Evolutionary conservation across 139 green algal genomes (phyloP).

Genomic region (Chlorella sorokiniana): DNA sequence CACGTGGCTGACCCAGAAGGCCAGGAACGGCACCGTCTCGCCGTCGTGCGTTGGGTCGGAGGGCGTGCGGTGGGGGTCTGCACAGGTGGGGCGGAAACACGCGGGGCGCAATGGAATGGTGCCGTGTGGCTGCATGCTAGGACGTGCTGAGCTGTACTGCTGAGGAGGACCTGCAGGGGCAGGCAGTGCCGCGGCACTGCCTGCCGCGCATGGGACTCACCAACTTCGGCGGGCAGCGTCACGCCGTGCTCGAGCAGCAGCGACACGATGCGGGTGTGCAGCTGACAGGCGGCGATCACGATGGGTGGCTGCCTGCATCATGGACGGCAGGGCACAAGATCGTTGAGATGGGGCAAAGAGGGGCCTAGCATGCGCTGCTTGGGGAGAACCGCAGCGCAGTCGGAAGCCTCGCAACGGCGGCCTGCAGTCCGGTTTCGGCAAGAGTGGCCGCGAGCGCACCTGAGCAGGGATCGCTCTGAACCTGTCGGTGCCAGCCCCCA

Average conservation of each 20-base stretch:
- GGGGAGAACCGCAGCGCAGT: background rate
- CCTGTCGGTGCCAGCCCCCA: too few species aligned
- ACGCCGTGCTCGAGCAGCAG: conserved; percentile 9
- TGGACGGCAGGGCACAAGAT: too few species aligned
- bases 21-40: conserved; percentile 5
- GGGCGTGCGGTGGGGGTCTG: background rate
- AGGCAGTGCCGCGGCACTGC: background rate
- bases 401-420: background rate
- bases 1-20: conserved; percentile 3
- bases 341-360: too few species aligned
- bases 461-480: background rate
- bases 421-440: too few species aligned
- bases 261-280: background rate
- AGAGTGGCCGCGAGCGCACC: too few species aligned
- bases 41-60: background rate
- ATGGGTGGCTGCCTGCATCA: background rate
- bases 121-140: too few species aligned
- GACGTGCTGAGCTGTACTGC: too few species aligned
- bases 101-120: background rate
- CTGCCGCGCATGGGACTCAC: background rate
- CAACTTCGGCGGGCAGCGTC: background rate
- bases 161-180: background rate
- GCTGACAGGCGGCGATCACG: conserved; percentile 7
- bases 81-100: background rate
- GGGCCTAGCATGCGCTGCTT: too few species aligned